Evolutionary conservation across 208 protist genomes (phyloP), one percentile per base, ranked within the genome.

Genomic region (Herpetomonas samuelpessoai): DNA sequence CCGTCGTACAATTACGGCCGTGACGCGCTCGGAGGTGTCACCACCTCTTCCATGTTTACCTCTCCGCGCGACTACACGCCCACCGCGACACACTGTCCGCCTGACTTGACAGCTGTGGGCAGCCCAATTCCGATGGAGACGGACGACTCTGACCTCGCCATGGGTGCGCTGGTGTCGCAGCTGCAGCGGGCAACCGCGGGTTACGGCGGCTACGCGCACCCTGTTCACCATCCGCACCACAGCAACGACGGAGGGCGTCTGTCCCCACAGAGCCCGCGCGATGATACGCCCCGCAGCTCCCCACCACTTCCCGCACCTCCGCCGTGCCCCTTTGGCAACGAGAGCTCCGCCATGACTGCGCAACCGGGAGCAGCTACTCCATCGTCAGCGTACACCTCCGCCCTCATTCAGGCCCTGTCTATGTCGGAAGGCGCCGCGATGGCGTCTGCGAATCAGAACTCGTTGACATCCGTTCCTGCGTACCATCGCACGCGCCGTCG

Each of bases 321-420:
- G 41, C 56, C 16, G 56, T 61, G 9, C 21, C 56, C 26, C 41
- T 48, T 48, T 48, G 44, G 44, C 44, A 48, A 48, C 44, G 44
- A 48, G 10, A 48, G 44, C 44, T 48, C 44, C 16, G 4, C 44
- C 9, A 4, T 19, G 10, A 48, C 44, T 9, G 44, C 19, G 18
- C 12, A 22, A 19, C 16, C 44, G 16, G n/a, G n/a, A n/a, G 19
- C 18, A 19, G 19, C 44, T 19, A 48, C 44, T 6, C 48, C 6
- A 21, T 28, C 39, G 26, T 65, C 66, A 10, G 35, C 53, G 47
- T 85, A 85, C 63, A 79, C 70, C 21, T 88, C 81, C 2, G 70
- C 69, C 14, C 49, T 88, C 19, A 69, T 88, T 67, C 81, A 88
- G 58, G 71, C 73, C 4, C 68, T 88, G 38, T 88, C 81, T 21